Evolutionary conservation across 352 stramenopile genomes (phyloP), one percentile per base, ranked within the genome.

Genomic region (Phytophthora nicotianae): DNA sequence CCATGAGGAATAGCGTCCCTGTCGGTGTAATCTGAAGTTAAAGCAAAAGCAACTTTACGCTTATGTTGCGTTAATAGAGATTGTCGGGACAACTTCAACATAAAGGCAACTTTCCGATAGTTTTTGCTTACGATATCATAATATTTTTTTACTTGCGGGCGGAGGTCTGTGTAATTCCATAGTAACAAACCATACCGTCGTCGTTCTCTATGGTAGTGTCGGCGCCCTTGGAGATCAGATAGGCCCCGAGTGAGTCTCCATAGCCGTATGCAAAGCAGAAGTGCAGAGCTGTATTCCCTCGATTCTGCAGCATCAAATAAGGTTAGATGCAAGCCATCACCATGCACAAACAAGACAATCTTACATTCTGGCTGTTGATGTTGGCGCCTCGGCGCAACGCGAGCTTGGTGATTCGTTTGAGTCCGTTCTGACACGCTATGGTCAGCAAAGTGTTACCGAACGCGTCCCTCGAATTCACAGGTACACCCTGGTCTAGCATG

Each of bases 201-300:
- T 79, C 65, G 72, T 97, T 97, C 13, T 66, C 58, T 50, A 96
- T 55, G 19, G 62, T 65, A 23, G 84, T 81, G 56, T 93, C 84
- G 11, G 88, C 89, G 37, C 89, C 89, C 65, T 97, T 97, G 24
- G 79, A 90, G 42, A 97, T 83, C 46, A 97, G 72, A 56, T 97
- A 97, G 42, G 76, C 84, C 24, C 85, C 86, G 7, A 97, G 66
- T n/a, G 83, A 91, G 38, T 95, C 83, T 23, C 83, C 87, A 53
- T 97, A 97, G 21, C 86, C 87, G 58, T 96, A 97, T 17, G 81
- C 79, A 58, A 95, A 97, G 70, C 89, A 97, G 56, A 96, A 97
- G 45, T 97, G 91, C 38, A 97, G 74, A 16, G 89, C 82, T 6
- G 90, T 97, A 62, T 97, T 97, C 20, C 90, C 87, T 59, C 83